Evolutionary conservation across 306 rosid genomes (phyloP).

Genomic region (Trifolium fragiferum): DNA sequence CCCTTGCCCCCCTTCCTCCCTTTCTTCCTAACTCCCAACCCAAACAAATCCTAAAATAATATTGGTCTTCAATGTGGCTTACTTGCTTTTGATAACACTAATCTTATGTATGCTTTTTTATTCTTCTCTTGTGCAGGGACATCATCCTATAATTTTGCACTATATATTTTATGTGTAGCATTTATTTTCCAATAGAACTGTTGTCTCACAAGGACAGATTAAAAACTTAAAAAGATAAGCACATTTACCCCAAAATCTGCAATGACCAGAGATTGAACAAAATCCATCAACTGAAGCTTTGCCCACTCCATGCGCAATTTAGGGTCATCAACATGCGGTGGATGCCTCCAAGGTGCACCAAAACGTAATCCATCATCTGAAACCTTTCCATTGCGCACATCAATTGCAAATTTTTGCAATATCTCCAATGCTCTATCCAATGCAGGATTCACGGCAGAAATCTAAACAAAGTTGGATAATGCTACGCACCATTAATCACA

Average conservation of each 20-base stretch:
- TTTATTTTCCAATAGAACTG: constrained; percentile 15
- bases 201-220: constrained; percentile 12
- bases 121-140: not conserved
- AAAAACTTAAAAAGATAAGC: constrained; percentile 29
- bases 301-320: constrained; percentile 72
- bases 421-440: constrained; percentile 83
- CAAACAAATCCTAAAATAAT: too few relatives aligned
- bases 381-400: constrained; percentile 65
- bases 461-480: constrained; percentile 54
- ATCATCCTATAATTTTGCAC: constrained; percentile 21
- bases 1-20: too few relatives aligned
- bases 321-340: constrained; percentile 70
- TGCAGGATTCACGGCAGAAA: constrained; percentile 88
- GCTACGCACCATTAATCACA: constrained; percentile 40
- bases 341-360: constrained; percentile 99
- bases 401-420: constrained; percentile 75
- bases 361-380: constrained; percentile 77
- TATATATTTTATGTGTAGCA: not conserved
- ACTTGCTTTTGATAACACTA: too few relatives aligned
- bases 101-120: too few relatives aligned
- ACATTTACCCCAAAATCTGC: constrained; percentile 87
- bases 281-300: constrained; percentile 90
- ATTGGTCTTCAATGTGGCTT: too few relatives aligned
- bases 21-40: too few relatives aligned
- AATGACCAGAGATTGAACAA: constrained; percentile 69